phyloP scores from a whole-genome alignment of 768 basidiomycete species.

The Panaeolus cyanescens region DNA sequence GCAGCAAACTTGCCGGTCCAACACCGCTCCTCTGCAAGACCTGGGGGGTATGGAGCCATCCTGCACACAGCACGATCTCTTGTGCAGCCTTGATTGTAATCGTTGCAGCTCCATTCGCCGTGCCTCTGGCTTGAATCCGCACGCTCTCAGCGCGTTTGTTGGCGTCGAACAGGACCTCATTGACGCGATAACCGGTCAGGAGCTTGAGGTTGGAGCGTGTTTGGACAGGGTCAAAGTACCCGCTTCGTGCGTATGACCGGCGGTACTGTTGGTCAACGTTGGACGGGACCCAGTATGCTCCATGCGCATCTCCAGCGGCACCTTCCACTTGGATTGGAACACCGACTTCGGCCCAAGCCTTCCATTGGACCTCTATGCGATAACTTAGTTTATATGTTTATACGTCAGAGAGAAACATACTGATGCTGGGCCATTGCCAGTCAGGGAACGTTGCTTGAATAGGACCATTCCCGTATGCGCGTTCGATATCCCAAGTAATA shows the following conservation, averaged over 20 bases:
- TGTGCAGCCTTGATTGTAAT: slow-evolving; percentile 3
- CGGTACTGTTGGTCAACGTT: slow-evolving; percentile 15
- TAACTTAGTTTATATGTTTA: neutral
- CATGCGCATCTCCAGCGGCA: slow-evolving; percentile 10
- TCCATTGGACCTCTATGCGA: slow-evolving; percentile 10
- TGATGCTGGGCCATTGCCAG: slow-evolving; percentile 15
- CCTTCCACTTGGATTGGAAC: slow-evolving; percentile 11
- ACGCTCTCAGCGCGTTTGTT: slow-evolving; percentile 6
- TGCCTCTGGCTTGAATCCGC: neutral
- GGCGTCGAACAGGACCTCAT: slow-evolving; percentile 9
- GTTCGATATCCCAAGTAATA: slow-evolving; percentile 13
- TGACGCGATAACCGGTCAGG: slow-evolving; percentile 10
- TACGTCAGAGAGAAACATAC: neutral
- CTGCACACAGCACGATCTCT: slow-evolving; percentile 12
- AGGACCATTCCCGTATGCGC: slow-evolving; percentile 12
- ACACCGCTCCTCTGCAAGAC: slow-evolving; percentile 13
- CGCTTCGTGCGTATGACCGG: slow-evolving; percentile 11
- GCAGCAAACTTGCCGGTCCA: slow-evolving; percentile 8
- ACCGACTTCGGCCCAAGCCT: slow-evolving; percentile 10
- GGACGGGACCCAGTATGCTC: slow-evolving; percentile 14
- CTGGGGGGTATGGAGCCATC: slow-evolving; percentile 13
- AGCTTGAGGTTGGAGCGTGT: slow-evolving; percentile 11
- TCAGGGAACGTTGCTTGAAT: slow-evolving; percentile 14
- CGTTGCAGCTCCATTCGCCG: slow-evolving; percentile 2
- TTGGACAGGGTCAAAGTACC: slow-evolving; percentile 10